Evolutionary conservation across 2,329 filamentous ascomycete genomes (phyloP).

Genomic region (Chrysoporthe deuterocubensis): DNA sequence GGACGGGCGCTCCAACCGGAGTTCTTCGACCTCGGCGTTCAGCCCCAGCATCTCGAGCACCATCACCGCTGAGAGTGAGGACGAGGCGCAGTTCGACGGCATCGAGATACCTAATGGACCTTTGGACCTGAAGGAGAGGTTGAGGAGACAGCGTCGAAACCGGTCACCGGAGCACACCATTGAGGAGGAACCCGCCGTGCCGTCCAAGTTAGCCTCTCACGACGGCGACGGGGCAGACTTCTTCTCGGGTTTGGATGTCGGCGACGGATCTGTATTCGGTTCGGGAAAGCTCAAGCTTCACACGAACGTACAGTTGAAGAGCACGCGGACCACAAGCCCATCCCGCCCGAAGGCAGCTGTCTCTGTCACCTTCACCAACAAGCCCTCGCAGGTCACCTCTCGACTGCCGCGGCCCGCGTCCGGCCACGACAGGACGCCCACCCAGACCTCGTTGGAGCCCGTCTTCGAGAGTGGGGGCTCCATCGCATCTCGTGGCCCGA

Average conservation of each 20-base stretch:
- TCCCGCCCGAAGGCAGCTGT: constrained; percentile 74
- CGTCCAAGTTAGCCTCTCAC: constrained; percentile 33
- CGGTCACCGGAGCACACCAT: constrained; percentile 56
- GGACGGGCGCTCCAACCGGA: constrained; percentile 78
- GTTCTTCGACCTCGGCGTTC: constrained; percentile 85
- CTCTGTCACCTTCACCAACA: constrained; percentile 90
- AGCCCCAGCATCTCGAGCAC: constrained; percentile 93
- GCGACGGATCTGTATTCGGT: constrained; percentile 80
- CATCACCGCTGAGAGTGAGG: constrained; percentile 88
- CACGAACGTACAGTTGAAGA: constrained; percentile 88
- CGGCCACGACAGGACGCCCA: constrained; percentile 66
- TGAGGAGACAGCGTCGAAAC: constrained; percentile 72
- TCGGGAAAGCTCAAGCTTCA: constrained; percentile 82
- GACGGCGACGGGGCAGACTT: constrained; percentile 72
- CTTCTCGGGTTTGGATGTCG: constrained; percentile 84
- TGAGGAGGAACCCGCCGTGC: constrained; percentile 38
- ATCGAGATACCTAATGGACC: constrained; percentile 82
- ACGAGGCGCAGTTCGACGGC: constrained; percentile 83
- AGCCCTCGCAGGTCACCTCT: constrained; percentile 61
- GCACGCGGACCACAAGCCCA: constrained; percentile 69
- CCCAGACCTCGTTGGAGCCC: constrained; percentile 81
- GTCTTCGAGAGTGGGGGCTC: constrained; percentile 88
- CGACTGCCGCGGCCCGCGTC: constrained; percentile 78
- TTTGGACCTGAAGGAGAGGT: constrained; percentile 78
- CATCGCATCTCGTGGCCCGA: constrained; percentile 57